These are phyloP conservation scores for Wickerhamomyces silvicola DNA, from an alignment of 805 yeast genomes.

Conservation along the genomic window DNA sequence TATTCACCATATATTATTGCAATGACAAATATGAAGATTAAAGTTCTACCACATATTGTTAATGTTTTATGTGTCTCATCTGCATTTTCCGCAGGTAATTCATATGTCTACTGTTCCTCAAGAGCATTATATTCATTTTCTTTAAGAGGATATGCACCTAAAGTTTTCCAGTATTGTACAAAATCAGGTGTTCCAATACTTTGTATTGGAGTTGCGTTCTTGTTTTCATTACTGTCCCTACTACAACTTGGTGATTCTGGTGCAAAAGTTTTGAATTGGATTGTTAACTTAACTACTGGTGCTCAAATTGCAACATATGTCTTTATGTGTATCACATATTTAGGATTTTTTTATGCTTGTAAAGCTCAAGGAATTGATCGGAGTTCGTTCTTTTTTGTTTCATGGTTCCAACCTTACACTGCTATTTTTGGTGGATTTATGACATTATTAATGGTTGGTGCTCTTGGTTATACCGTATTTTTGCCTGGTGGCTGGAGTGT, in stretches of 20 bases:
- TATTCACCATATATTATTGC: slow-evolving; percentile 57
- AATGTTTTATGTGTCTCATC: slow-evolving; percentile 49
- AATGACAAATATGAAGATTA: slow-evolving; percentile 43
- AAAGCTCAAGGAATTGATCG: slow-evolving; percentile 41
- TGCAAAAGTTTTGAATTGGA: slow-evolving; percentile 63
- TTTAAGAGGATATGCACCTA: slow-evolving; percentile 55
- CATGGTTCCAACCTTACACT: slow-evolving; percentile 56
- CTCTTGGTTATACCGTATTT: slow-evolving; percentile 68
- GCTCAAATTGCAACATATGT: slow-evolving; percentile 56
- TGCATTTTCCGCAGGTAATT: slow-evolving; percentile 49
- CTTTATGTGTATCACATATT: slow-evolving; percentile 50
- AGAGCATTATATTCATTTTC: slow-evolving; percentile 51
- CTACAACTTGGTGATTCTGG: slow-evolving; percentile 54
- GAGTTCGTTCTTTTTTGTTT: slow-evolving; percentile 37
- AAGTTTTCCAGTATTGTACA: slow-evolving; percentile 51
- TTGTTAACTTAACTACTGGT: slow-evolving; percentile 61
- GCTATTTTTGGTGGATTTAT: slow-evolving; percentile 41
- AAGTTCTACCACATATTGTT: slow-evolving; percentile 42
- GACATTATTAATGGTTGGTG: slow-evolving; percentile 43
- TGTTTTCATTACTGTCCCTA: slow-evolving; percentile 63
- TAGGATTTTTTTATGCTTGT: slow-evolving; percentile 59
- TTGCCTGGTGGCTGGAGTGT: slow-evolving; percentile 64
- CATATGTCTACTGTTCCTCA: slow-evolving; percentile 56
- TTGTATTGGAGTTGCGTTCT: slow-evolving; percentile 49
- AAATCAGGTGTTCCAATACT: slow-evolving; percentile 65